phyloP scores from a whole-genome alignment of 2,329 filamentous ascomycete genomes.

The Clarireedia hainanense region DNA sequence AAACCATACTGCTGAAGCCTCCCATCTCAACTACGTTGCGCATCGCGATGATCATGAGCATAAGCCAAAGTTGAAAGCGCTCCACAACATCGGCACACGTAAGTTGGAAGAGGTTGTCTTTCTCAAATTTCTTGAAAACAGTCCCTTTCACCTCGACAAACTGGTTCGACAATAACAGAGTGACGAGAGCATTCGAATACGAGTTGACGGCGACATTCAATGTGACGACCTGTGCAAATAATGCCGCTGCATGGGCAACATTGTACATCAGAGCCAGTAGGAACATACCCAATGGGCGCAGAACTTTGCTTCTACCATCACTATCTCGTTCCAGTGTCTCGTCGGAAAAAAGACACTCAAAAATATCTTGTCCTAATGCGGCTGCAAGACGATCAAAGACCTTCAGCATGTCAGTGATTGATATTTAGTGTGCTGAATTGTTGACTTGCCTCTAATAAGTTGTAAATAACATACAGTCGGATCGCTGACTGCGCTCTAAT shows the following conservation, averaged over 20 bases:
- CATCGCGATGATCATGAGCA: slow-evolving; percentile 91
- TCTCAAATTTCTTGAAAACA: slow-evolving; percentile 98
- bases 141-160: slow-evolving; percentile 98
- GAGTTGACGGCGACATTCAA: slow-evolving; percentile 98
- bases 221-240: slow-evolving; percentile 97
- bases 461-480: slow-evolving; percentile 98
- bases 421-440: neutral
- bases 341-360: slow-evolving; percentile 89
- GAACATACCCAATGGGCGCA: slow-evolving; percentile 88
- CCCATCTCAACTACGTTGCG: slow-evolving; percentile 95
- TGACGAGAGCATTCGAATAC: slow-evolving; percentile 91
- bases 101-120: slow-evolving; percentile 93
- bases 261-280: slow-evolving; percentile 80
- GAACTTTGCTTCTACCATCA: slow-evolving; percentile 82
- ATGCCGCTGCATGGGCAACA: slow-evolving; percentile 72
- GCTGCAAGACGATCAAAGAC: slow-evolving; percentile 84
- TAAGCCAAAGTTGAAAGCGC: slow-evolving; percentile 94
- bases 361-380: slow-evolving; percentile 87
- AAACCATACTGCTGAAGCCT: slow-evolving; percentile 56
- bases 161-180: slow-evolving; percentile 89
- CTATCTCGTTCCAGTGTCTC: slow-evolving; percentile 85
- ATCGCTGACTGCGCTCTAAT: slow-evolving; percentile 95
- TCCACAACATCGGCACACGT: slow-evolving; percentile 96
- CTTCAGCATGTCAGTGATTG: slow-evolving; percentile 78
- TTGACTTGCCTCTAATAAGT: slow-evolving; percentile 68